Evolutionary conservation across 768 basidiomycete species (phyloP).

Genomic region (Amanita rimosa): DNA sequence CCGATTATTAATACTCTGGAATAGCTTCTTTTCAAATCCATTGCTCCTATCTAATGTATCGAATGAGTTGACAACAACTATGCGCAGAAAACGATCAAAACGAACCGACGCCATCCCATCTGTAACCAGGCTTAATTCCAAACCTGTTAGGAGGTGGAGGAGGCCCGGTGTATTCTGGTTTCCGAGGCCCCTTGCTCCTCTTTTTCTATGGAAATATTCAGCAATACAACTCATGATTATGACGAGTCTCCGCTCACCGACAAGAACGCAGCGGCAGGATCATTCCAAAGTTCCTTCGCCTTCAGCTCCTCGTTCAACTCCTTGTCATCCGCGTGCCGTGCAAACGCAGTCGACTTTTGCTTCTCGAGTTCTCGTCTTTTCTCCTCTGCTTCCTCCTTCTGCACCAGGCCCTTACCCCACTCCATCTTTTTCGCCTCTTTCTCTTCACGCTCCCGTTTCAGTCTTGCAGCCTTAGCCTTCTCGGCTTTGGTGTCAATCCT

Average conservation of each 20-base stretch:
- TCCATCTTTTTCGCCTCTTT: conserved; percentile 89
- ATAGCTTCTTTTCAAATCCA: conserved; percentile 89
- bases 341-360: conserved; percentile 54
- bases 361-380: conserved; percentile 55
- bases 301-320: conserved; percentile 80
- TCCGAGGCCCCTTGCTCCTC: conserved; percentile 58
- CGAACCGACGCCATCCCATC: conserved; percentile 98
- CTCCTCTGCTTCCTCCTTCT: conserved; percentile 70
- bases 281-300: conserved; percentile 84
- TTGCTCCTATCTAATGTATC: conserved; percentile 64
- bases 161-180: conserved; percentile 81
- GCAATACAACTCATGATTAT: neutral
- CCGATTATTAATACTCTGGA: conserved; percentile 72
- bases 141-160: conserved; percentile 92
- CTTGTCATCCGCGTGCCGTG: conserved; percentile 71
- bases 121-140: conserved; percentile 87
- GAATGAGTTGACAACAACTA: neutral
- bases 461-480: conserved; percentile 70
- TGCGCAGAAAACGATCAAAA: conserved; percentile 7
- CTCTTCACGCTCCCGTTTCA: conserved; percentile 76
- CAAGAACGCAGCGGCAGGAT: conserved; percentile 93
- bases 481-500: conserved; percentile 85
- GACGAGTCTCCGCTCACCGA: conserved; percentile 40
- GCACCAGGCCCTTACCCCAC: conserved; percentile 95
- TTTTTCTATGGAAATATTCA: conserved; percentile 45